These are phyloP conservation scores for Ramaria sp. DNA, from an alignment of 768 basidiomycete species.

Conservation along the genomic window DNA sequence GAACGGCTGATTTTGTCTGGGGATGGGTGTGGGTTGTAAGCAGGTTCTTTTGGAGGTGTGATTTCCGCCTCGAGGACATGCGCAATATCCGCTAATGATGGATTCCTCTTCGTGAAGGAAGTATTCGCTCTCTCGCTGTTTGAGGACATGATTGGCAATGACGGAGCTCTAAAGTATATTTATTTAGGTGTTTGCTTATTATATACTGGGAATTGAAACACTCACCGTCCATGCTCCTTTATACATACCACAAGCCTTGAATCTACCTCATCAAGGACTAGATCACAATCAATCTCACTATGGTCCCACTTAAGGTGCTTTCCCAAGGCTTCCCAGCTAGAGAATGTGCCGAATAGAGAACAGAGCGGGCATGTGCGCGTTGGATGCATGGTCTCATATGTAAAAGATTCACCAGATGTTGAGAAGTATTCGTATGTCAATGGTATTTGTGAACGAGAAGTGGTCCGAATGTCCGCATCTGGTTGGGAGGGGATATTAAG, in stretches of 20 bases:
- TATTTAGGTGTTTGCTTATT: background rate
- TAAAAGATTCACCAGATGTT: conserved; percentile 7
- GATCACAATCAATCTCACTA: conserved; percentile 20
- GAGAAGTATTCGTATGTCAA: conserved; percentile 10
- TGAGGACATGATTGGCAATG: background rate
- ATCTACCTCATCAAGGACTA: conserved; percentile 23
- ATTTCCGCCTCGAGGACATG: no score
- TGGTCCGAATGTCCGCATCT: conserved; percentile 12
- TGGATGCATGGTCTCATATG: conserved; percentile 11
- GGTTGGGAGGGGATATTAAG: conserved; percentile 25
- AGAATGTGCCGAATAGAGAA: conserved; percentile 30
- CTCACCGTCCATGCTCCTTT: conserved; percentile 2
- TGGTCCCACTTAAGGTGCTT: conserved; percentile 45
- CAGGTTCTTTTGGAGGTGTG: no score
- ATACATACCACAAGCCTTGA: conserved; percentile 10
- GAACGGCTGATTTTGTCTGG: no score
- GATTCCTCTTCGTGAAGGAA: no score
- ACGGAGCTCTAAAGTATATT: background rate
- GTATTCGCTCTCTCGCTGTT: no score
- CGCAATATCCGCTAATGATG: no score
- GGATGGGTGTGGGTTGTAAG: no score
- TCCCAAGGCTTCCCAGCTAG: conserved; percentile 30
- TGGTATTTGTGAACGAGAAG: conserved; percentile 18
- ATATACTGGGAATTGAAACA: background rate
- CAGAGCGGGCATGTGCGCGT: conserved; percentile 44